Percentiles rank a stretch among this genome's conserved stretches.
Evolutionary conservation across 257 asterid species (phyloP).

Genomic region (Craterostigma plantagineum): DNA sequence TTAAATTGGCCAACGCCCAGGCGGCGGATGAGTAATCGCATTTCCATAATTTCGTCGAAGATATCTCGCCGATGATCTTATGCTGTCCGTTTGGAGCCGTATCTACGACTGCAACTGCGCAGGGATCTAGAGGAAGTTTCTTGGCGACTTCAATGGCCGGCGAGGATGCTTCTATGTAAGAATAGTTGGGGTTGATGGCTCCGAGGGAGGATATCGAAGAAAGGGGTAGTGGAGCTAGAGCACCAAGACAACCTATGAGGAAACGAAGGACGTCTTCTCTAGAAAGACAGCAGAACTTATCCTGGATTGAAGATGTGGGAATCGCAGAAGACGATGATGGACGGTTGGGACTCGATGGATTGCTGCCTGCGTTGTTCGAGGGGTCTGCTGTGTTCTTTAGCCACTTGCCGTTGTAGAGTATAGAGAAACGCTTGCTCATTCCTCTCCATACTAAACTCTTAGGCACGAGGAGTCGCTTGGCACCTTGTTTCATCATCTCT

Average conservation of each 20-base stretch:
- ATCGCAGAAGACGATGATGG: slow-evolving; percentile 9
- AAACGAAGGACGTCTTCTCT: slow-evolving; percentile 90
- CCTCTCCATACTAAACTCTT: slow-evolving; percentile 77
- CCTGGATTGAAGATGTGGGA: slow-evolving; percentile 33
- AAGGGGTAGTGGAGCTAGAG: slow-evolving; percentile 93
- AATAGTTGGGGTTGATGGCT: slow-evolving; percentile 55
- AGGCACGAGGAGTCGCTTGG: slow-evolving; percentile 85
- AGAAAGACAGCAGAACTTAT: slow-evolving; percentile 78
- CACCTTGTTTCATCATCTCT: slow-evolving; percentile 99
- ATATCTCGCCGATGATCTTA: slow-evolving; percentile 76
- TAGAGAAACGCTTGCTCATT: slow-evolving; percentile 87
- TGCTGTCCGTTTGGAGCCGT: slow-evolving; percentile 30
- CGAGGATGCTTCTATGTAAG: slow-evolving; percentile 40
- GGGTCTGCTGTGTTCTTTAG: slow-evolving; percentile 44
- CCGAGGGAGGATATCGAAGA: slow-evolving; percentile 58
- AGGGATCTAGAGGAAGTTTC: slow-evolving; percentile 47
- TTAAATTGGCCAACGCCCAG: slow-evolving; percentile 81
- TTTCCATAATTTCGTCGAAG: slow-evolving; percentile 77
- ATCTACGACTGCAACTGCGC: slow-evolving; percentile 83
- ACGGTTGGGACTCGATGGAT: slow-evolving; percentile 17
- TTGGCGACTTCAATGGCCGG: slow-evolving; percentile 53
- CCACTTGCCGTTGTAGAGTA: slow-evolving; percentile 78
- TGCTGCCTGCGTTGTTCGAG: slow-evolving; percentile 14
- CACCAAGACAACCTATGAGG: slow-evolving; percentile 91
- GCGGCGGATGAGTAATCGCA: slow-evolving; percentile 76